Evolutionary conservation across 2,329 filamentous ascomycete genomes (phyloP).

Genomic region (Sporothrix variecibatus): DNA sequence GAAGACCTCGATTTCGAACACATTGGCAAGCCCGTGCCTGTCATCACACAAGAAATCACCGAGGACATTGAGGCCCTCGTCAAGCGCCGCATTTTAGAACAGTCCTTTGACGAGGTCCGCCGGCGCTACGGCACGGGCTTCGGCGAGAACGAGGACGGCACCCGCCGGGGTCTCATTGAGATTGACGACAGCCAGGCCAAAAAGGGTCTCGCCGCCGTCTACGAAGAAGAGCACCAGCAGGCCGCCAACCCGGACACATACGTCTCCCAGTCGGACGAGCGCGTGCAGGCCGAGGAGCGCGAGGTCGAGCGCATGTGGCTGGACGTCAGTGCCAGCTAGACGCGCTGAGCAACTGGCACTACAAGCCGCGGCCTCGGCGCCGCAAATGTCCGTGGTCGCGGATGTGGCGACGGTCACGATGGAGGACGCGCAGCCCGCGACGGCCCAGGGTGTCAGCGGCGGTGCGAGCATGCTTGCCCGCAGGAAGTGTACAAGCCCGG

Average conservation of each 20-base stretch:
- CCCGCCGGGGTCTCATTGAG: constrained; percentile 73
- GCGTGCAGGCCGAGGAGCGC: constrained; percentile 75
- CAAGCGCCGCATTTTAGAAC: constrained; percentile 85
- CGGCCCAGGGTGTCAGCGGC: constrained; percentile 70
- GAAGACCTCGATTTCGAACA: constrained; percentile 96
- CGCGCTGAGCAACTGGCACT: constrained; percentile 89
- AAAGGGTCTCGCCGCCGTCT: constrained; percentile 86
- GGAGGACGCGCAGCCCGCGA: constrained; percentile 91
- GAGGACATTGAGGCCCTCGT: constrained; percentile 92
- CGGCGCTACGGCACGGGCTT: constrained; percentile 70
- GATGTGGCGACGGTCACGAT: constrained; percentile 91
- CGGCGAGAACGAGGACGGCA: constrained; percentile 49
- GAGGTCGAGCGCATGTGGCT: constrained; percentile 85
- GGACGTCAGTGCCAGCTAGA: constrained; percentile 77
- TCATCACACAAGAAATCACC: constrained; percentile 87
- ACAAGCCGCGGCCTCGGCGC: constrained; percentile 82
- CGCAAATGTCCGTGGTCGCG: constrained; percentile 81
- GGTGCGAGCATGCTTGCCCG: constrained; percentile 75
- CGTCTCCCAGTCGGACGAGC: constrained; percentile 79
- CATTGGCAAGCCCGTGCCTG: constrained; percentile 88
- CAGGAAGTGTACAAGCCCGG: constrained; percentile 92
- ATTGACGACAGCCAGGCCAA: constrained; percentile 86
- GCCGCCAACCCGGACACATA: constrained; percentile 75
- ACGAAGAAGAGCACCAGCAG: constrained; percentile 88
- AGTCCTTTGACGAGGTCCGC: constrained; percentile 90